Evolutionary conservation across 148 eudicot species (phyloP), one percentile per base, ranked within the genome.

Genomic region (Limonium bicolor): DNA sequence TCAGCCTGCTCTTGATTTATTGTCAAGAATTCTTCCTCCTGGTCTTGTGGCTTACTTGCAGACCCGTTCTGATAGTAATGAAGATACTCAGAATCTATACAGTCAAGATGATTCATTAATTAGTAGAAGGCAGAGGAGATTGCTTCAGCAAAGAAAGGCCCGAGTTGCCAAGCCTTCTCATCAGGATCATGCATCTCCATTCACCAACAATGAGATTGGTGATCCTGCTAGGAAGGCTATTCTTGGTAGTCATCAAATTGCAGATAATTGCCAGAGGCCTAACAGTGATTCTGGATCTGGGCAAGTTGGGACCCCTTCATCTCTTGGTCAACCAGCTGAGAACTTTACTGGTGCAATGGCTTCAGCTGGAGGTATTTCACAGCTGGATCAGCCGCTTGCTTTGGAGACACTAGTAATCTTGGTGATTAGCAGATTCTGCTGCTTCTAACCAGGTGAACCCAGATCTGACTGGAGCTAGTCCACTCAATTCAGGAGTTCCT

Each of bases 11-110:
- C 93, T 90, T 68, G 82, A 75, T 60, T 55, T 84, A 48, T 59
- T 84, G 42, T 80, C 93, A 4, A 77, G 97, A 61, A 93, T 90
- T 61, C 76, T 90, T 45, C 97, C 97, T 44, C 95, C 97, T 9
- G 97, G 97, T 43, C 85, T 90, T 61, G 97, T 90, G 48, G 97
- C 97, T 36, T 90, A 90, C 71, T 61, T 90, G 50, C 85, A 84
- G 58, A 90, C 97, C 16, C 64, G 77, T 7, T 64, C 85, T 35
- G 90, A 80, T 58, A 86, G 66, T 25, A 51, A 36, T 62, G 94
- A 84, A 52, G 77, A 75, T 51, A 55, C 66, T 14, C 59, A 57
- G 13, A 58, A 53, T 73, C 40, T 51, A 37, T 46, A 69, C 52
- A 69, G 69, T 56, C 84, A 75, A 47, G 92, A 84, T 45, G 78